These are phyloP conservation scores for Globisporangium orthogonon DNA, from an alignment of 352 stramenopile species.

Conservation along the genomic window DNA sequence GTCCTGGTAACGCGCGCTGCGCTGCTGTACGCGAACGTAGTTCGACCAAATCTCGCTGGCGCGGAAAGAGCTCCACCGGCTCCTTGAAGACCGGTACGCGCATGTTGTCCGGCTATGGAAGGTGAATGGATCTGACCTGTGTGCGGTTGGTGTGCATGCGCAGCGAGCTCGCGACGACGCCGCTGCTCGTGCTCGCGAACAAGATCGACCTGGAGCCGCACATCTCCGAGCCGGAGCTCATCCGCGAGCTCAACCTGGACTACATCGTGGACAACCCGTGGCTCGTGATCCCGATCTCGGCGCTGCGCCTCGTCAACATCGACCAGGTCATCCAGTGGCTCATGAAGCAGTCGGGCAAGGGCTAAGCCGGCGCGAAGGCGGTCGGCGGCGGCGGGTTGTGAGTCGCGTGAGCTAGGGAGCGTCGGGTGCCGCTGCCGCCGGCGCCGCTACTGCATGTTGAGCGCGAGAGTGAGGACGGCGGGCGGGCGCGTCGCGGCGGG, in stretches of 20 bases:
- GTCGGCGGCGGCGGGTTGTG: too few species aligned
- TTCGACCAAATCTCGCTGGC: constrained; percentile 92
- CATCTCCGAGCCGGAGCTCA: constrained; percentile 87
- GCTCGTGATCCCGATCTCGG: constrained; percentile 97
- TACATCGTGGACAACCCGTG: constrained; percentile 98
- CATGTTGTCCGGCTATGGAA: not conserved
- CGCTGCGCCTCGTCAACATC: constrained; percentile 95
- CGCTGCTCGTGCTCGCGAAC: constrained; percentile 96
- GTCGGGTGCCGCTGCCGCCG: not conserved
- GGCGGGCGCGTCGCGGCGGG: too few species aligned
- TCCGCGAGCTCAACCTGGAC: constrained; percentile 95
- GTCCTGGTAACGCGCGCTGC: not conserved
- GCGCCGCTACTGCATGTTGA: not conserved
- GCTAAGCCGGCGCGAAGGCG: constrained; percentile 24
- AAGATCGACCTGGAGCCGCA: constrained; percentile 98
- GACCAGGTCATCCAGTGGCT: constrained; percentile 97
- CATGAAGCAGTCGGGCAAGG: constrained; percentile 92
- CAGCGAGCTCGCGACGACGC: constrained; percentile 87
- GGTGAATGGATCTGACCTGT: not conserved
- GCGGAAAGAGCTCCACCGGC: constrained; percentile 91
- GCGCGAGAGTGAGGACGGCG: too few species aligned
- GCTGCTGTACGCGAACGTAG: constrained; percentile 18
- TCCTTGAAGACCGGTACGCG: constrained; percentile 92
- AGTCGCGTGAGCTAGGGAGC: too few species aligned
- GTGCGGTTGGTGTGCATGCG: not conserved